Percentiles rank a stretch among this genome's conserved stretches.
Conservation (phyloP, 148 eudicot genomes). For the Pharnaceum exiguum region DNA sequence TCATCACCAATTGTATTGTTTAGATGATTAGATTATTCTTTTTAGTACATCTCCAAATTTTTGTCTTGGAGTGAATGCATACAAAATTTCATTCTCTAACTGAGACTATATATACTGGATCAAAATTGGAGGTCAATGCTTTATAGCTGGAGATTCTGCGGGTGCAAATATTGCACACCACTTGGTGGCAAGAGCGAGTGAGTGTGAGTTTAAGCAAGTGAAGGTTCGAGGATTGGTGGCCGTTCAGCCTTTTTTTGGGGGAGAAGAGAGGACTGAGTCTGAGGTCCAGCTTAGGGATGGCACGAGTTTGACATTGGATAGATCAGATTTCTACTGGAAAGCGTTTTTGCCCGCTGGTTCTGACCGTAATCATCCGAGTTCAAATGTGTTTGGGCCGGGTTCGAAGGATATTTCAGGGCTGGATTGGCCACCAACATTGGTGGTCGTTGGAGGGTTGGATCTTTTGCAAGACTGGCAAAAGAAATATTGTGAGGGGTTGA, state of each 20-base stretch:
- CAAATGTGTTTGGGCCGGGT: slow-evolving; percentile 16
- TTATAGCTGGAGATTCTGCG: slow-evolving; percentile 40
- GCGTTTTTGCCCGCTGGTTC: slow-evolving; percentile 38
- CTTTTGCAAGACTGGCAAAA: slow-evolving; percentile 37
- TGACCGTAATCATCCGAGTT: slow-evolving; percentile 33
- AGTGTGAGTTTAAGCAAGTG: slow-evolving; percentile 12
- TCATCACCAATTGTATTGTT: too few relatives aligned
- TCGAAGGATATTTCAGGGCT: slow-evolving; percentile 12
- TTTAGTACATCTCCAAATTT: too few relatives aligned
- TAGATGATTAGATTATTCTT: too few relatives aligned
- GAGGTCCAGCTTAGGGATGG: slow-evolving; percentile 16
- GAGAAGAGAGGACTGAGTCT: slow-evolving; percentile 33
- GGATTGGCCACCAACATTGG: slow-evolving; percentile 26
- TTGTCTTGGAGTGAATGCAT: too few relatives aligned
- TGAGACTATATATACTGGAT: too few relatives aligned
- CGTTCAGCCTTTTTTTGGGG: slow-evolving; percentile 44
- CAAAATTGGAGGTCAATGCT: too few relatives aligned
- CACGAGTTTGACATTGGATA: not conserved
- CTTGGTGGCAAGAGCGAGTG: slow-evolving; percentile 14
- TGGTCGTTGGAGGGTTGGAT: slow-evolving; percentile 34
- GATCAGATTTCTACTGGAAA: slow-evolving; percentile 37
- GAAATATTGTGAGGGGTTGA: slow-evolving; percentile 25
- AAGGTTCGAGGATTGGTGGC: slow-evolving; percentile 25
- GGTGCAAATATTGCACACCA: slow-evolving; percentile 47
- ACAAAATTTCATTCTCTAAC: too few relatives aligned